phyloP scores from a whole-genome alignment of 352 stramenopile species.

The Globisporangium orthogonon region DNA sequence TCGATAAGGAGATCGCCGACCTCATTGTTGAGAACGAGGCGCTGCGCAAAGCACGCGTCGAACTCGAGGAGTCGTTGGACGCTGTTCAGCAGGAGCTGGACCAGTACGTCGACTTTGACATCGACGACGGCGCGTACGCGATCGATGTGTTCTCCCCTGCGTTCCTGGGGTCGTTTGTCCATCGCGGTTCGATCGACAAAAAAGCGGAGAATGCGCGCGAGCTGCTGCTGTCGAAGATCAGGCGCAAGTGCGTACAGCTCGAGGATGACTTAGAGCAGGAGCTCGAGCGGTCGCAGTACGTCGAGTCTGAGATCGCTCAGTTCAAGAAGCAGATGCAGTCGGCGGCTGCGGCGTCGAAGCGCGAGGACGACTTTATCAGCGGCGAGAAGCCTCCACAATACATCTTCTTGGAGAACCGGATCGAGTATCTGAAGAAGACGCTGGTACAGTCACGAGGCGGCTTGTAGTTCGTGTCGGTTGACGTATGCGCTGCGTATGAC shows the following conservation, averaged over 20 bases:
- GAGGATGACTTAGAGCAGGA: slow-evolving; percentile 60
- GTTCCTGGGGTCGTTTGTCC: slow-evolving; percentile 56
- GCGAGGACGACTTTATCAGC: slow-evolving; percentile 76
- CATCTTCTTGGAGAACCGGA: slow-evolving; percentile 76
- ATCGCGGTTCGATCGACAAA: slow-evolving; percentile 57
- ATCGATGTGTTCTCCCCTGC: slow-evolving; percentile 66
- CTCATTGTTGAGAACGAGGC: slow-evolving; percentile 70
- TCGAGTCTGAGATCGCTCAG: slow-evolving; percentile 61
- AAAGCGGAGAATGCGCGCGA: slow-evolving; percentile 52
- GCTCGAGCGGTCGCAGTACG: slow-evolving; percentile 35
- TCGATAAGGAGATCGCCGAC: slow-evolving; percentile 70
- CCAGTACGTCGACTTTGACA: slow-evolving; percentile 52
- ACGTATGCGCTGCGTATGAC: background rate
- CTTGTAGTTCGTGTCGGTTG: background rate
- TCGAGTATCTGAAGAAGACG: slow-evolving; percentile 56
- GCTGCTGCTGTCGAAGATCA: slow-evolving; percentile 50
- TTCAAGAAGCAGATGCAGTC: slow-evolving; percentile 64
- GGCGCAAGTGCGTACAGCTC: slow-evolving; percentile 37
- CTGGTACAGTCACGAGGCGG: slow-evolving; percentile 26
- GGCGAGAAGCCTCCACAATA: slow-evolving; percentile 69
- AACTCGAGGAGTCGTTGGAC: slow-evolving; percentile 57
- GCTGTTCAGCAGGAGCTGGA: slow-evolving; percentile 57
- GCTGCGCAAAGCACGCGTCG: slow-evolving; percentile 34
- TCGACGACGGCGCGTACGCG: slow-evolving; percentile 30
- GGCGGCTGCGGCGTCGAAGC: slow-evolving; percentile 50